A percentile compares a stretch with the other conserved stretches of the same genome.
Evolutionary conservation across 495 filamentous ascomycete genomes (phyloP).

Genomic region (Xanthoparmelia taractica): DNA sequence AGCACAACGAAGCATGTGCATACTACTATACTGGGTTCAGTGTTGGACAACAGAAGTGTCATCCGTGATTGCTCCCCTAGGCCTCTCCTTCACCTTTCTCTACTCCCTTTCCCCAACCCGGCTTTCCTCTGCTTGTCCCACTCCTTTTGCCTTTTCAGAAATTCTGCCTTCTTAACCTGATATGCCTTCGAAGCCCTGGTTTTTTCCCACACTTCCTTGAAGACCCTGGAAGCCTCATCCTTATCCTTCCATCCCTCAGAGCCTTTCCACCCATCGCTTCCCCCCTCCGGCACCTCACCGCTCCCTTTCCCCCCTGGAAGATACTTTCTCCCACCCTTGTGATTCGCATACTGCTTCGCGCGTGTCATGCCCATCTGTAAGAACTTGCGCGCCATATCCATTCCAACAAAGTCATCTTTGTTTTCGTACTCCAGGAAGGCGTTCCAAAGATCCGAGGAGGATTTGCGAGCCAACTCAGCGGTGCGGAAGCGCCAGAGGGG

Average conservation of each 20-base stretch:
- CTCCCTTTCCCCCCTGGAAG: not conserved
- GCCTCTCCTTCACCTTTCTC: not conserved
- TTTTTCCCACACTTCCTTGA: slow-evolving; percentile 36
- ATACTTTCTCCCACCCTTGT: slow-evolving; percentile 44
- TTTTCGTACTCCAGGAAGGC: slow-evolving; percentile 37
- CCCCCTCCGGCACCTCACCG: slow-evolving; percentile 34
- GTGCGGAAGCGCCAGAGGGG: slow-evolving; percentile 46
- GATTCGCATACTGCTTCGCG: slow-evolving; percentile 44
- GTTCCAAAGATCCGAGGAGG: slow-evolving; percentile 32
- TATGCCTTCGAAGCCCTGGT: slow-evolving; percentile 38
- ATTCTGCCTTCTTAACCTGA: slow-evolving; percentile 33
- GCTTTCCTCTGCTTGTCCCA: slow-evolving; percentile 28
- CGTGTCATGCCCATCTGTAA: slow-evolving; percentile 51
- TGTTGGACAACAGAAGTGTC: not conserved
- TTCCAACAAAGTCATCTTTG: slow-evolving; percentile 44
- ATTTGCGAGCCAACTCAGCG: slow-evolving; percentile 33
- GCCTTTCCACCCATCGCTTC: slow-evolving; percentile 49
- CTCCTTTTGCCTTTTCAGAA: slow-evolving; percentile 35
- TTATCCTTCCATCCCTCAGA: slow-evolving; percentile 56
- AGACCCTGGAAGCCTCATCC: slow-evolving; percentile 51
- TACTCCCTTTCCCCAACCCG: not conserved
- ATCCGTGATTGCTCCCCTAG: not conserved
- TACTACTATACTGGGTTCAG: not conserved
- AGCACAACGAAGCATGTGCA: slow-evolving; percentile 8
- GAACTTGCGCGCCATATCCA: slow-evolving; percentile 48